Percentiles rank a stretch among this genome's conserved stretches.
Conservation (phyloP, 805 yeast species). For the Tetrapisispora nanseiensis region DNA sequence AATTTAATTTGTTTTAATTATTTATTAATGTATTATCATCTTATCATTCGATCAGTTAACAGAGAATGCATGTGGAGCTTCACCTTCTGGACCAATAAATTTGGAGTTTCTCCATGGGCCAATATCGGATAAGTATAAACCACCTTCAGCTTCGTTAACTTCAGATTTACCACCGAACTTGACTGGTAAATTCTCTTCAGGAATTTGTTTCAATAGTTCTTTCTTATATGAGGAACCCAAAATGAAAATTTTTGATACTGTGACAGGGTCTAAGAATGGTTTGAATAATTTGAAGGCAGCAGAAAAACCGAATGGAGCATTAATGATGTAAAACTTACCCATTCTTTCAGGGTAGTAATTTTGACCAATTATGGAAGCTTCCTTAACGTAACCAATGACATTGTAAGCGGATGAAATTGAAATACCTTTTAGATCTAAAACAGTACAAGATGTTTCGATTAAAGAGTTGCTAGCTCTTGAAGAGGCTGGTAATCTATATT, state of each 20-base stretch:
- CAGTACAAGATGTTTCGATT: slow-evolving; percentile 93
- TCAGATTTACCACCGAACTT: slow-evolving; percentile 82
- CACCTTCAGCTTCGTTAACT: slow-evolving; percentile 60
- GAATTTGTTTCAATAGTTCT: slow-evolving; percentile 85
- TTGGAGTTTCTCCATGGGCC: slow-evolving; percentile 96
- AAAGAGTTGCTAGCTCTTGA: slow-evolving; percentile 70
- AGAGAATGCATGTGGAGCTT: slow-evolving; percentile 59
- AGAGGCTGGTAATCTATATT: slow-evolving; percentile 84
- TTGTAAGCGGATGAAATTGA: slow-evolving; percentile 75
- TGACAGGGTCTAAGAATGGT: slow-evolving; percentile 94
- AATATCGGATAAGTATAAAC: slow-evolving; percentile 75
- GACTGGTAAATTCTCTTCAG: slow-evolving; percentile 81
- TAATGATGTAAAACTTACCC: slow-evolving; percentile 94
- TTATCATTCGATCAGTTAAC: slow-evolving; percentile 6
- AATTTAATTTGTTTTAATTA: background rate
- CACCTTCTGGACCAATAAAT: slow-evolving; percentile 91
- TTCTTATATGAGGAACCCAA: slow-evolving; percentile 68
- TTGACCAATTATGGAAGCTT: slow-evolving; percentile 91
- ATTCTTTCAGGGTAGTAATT: slow-evolving; percentile 97
- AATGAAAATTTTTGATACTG: slow-evolving; percentile 89
- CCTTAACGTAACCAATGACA: slow-evolving; percentile 80
- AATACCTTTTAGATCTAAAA: slow-evolving; percentile 90
- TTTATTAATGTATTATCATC: background rate
- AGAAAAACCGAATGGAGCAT: slow-evolving; percentile 95
- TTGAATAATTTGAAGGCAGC: slow-evolving; percentile 86